These are phyloP conservation scores for Penicillium sp. DNA, from an alignment of 2,329 filamentous ascomycete genomes.

Conservation along the genomic window DNA sequence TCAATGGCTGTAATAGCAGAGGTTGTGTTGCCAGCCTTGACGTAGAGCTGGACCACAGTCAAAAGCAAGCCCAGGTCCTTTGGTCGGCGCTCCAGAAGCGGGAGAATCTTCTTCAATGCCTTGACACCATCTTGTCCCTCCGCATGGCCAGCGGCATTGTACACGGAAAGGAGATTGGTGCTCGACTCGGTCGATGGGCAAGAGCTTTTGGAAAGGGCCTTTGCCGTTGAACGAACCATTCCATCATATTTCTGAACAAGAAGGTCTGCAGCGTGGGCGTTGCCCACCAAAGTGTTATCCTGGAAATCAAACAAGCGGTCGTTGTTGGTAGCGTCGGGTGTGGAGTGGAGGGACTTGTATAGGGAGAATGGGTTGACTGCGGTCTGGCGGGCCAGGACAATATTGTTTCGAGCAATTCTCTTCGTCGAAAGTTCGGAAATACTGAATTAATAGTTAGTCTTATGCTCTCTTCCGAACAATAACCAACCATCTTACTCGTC, in stretches of 20 bases:
- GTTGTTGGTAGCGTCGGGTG: slow-evolving; percentile 49
- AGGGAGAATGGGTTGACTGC: slow-evolving; percentile 61
- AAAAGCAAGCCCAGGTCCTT: slow-evolving; percentile 80
- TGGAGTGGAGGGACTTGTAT: slow-evolving; percentile 60
- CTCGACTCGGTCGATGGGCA: slow-evolving; percentile 55
- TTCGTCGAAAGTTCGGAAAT: slow-evolving; percentile 63
- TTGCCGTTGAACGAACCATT: slow-evolving; percentile 59
- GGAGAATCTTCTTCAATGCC: slow-evolving; percentile 70
- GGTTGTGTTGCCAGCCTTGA: slow-evolving; percentile 70
- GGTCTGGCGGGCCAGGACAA: slow-evolving; percentile 52
- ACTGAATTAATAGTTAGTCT: slow-evolving; percentile 35
- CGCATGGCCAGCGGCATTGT: slow-evolving; percentile 76
- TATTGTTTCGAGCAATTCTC: slow-evolving; percentile 65
- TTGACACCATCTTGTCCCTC: slow-evolving; percentile 63
- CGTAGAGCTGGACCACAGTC: slow-evolving; percentile 80
- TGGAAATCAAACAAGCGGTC: slow-evolving; percentile 66
- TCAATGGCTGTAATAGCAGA: slow-evolving; percentile 78
- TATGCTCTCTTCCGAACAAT: not conserved
- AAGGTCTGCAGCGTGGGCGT: slow-evolving; percentile 62
- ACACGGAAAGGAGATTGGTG: slow-evolving; percentile 62
- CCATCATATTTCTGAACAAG: slow-evolving; percentile 64
- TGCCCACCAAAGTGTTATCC: slow-evolving; percentile 56
- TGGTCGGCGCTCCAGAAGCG: slow-evolving; percentile 72
- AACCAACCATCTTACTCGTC: slow-evolving; percentile 47
- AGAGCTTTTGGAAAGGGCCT: slow-evolving; percentile 52